Conservation (phyloP, 371 early-diverging fungal species). For the Mucor plumbeus region DNA sequence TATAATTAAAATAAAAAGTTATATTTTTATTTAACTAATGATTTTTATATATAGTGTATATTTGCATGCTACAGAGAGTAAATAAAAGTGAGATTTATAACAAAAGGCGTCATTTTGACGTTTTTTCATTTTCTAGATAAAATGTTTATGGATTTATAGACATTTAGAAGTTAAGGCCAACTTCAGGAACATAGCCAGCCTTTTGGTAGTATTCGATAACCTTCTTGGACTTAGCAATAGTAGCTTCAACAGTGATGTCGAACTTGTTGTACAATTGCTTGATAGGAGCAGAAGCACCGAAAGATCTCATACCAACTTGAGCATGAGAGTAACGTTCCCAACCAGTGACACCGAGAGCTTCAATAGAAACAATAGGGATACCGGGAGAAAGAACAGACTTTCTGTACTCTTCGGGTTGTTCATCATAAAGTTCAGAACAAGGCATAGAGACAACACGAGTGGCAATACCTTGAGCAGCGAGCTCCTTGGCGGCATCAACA, state of each 20-base stretch:
- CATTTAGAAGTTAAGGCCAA: constrained; percentile 44
- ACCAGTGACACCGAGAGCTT: constrained; percentile 93
- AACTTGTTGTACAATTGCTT: constrained; percentile 82
- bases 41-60: neutral
- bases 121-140: constrained; percentile 8
- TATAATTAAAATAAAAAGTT: too few relatives aligned
- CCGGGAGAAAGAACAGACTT: constrained; percentile 81
- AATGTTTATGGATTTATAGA: neutral
- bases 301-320: constrained; percentile 93
- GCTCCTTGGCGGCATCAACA: constrained; percentile 81
- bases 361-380: constrained; percentile 88
- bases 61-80: constrained; percentile 5
- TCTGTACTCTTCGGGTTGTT: constrained; percentile 89
- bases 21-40: neutral
- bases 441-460: constrained; percentile 97
- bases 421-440: constrained; percentile 93
- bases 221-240: constrained; percentile 81
- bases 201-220: constrained; percentile 77
- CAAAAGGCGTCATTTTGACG: neutral
- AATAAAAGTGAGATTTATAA: neutral
- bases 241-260: constrained; percentile 77
- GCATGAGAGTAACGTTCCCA: constrained; percentile 96
- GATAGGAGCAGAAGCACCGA: constrained; percentile 93
- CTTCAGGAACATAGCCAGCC: constrained; percentile 56
- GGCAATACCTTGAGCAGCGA: constrained; percentile 62